Evolutionary conservation across 768 basidiomycete genomes (phyloP), one percentile per base, ranked within the genome.

Genomic region (Suillus bovinus): DNA sequence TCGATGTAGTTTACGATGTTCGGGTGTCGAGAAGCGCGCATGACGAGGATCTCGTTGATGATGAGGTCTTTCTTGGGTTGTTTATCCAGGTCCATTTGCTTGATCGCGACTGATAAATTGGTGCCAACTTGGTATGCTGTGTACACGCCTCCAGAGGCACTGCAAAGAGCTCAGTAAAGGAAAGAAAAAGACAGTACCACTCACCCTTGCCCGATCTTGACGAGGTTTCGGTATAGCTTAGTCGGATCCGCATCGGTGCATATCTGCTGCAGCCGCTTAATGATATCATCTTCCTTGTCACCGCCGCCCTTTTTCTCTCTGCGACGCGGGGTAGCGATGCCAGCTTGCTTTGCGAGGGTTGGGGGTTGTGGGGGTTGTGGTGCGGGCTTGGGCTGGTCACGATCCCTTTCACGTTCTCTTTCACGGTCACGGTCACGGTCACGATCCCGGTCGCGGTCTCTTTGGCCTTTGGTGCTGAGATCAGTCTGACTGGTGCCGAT

Each of bases 1-100:
- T 99, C 97, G 71, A 98, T 98, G 78, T 94, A 99, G 75, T 99
- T 98, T 80, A 99, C 96, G 68, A 99, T 98, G 73, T 99, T 99
- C n/a, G 95, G 94, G 74, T 98, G 96, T 39, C 93, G 84, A 20
- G 92, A 93, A 27, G 94, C 89, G 27, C 96, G 92, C 97, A 99
- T 99, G 72, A 99, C 97, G 66, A 99, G 86, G 67, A 99, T 99
- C 77, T 99, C 97, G 77, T 99, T 99, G 80, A 99, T 99, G 80
- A 99, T 99, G 56, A 99, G 83, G 72, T 99, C 96, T 77, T 99
- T 98, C 84, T 99, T 99, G 46, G 97, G 97, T 71, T 99, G 97
- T 79, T 99, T 97, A 77, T 99, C 96, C 34, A 99, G 84, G 81
- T 99, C 97, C 97, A 99, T 99, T 77, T 99, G 96, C 77, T 99